Evolutionary conservation across 2,329 filamentous ascomycete species (phyloP), one percentile per base, ranked within the genome.

Genomic region (Aureobasidium uvarum): DNA sequence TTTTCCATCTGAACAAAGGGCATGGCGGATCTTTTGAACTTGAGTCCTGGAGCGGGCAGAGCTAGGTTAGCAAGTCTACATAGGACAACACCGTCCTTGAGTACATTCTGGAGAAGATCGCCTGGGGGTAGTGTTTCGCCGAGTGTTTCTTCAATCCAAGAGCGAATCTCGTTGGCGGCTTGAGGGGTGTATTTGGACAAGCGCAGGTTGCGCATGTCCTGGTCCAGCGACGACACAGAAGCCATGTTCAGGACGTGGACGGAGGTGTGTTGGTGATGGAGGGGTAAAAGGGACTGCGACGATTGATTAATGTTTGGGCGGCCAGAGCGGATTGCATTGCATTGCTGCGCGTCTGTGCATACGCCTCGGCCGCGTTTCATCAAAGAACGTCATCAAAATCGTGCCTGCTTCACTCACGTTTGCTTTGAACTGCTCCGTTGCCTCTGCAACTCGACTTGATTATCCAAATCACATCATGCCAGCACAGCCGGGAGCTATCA

Each of bases 1-100:
- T 99, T 99, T 77, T 99, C 95, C 93, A 98, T 98, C 78, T 99
- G 95, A 46, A 98, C 94, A 75, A 99, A 99, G 0, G 95, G 95
- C 94, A 98, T 98, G 46, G 87, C 80, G 0, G 93, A 96, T 74
- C 89, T 84, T 79, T 98, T 98, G 84, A 90, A 98, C 76, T 89
- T 92, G 78, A 96, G 85, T 38, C 89, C 89, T 0, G 91, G 90
- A 18, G 88, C 85, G 31, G 91, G 90, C 43, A 89, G 78, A 38
- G 86, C 90, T 65, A 94, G 83, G 74, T 96, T 98, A 72, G 91
- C 85, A 62, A 98, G 87, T 74, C 92, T 95, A 90, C 95, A 99
- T 33, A 99, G 84, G 38, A 89, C 90, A 45, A 94, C 89, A 62
- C 95, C 95, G 83, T 98, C 92, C 78, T 93, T 96, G 58, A 99